phyloP scores from a whole-genome alignment of 257 asterid species.

The Lithospermum erythrorhizon region DNA sequence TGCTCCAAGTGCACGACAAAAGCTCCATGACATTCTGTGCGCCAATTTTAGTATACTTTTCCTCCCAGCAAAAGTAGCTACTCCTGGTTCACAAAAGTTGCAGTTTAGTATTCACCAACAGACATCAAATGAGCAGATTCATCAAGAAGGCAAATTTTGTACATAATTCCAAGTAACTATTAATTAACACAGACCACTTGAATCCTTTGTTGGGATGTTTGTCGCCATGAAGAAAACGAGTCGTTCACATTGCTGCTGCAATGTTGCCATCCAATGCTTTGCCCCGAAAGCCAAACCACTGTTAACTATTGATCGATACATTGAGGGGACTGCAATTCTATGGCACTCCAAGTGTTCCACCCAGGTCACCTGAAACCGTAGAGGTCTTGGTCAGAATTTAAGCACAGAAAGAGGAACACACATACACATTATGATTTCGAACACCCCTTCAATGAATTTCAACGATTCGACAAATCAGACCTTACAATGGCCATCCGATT shows the following conservation, averaged over 20 bases:
- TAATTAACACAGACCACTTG: slow-evolving; percentile 36
- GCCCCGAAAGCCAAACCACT: slow-evolving; percentile 86
- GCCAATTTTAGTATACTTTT: slow-evolving; percentile 69
- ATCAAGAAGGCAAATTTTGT: not conserved
- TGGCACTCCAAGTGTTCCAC: slow-evolving; percentile 80
- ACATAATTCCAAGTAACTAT: not conserved
- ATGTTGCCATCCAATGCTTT: slow-evolving; percentile 69
- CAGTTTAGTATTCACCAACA: slow-evolving; percentile 3
- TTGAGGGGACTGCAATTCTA: slow-evolving; percentile 38
- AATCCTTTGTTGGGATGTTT: slow-evolving; percentile 71
- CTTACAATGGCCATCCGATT: slow-evolving; percentile 79
- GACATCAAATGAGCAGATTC: not conserved
- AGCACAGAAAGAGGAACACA: not conserved
- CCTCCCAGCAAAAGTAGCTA: slow-evolving; percentile 72
- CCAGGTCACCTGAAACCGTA: slow-evolving; percentile 69
- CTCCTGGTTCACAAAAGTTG: slow-evolving; percentile 35
- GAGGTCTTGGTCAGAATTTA: not conserved
- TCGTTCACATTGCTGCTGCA: slow-evolving; percentile 73
- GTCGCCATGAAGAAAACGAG: slow-evolving; percentile 69
- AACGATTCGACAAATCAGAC: slow-evolving; percentile 17
- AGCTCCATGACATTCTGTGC: slow-evolving; percentile 62
- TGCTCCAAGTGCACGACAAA: slow-evolving; percentile 56
- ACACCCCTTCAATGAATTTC: not conserved
- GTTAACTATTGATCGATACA: slow-evolving; percentile 58
- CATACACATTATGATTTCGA: no score